A percentile compares a stretch with the other conserved stretches of the same genome.
Evolutionary conservation across 345 rosid species (phyloP).

Genomic region (Eucalyptus virginea): DNA sequence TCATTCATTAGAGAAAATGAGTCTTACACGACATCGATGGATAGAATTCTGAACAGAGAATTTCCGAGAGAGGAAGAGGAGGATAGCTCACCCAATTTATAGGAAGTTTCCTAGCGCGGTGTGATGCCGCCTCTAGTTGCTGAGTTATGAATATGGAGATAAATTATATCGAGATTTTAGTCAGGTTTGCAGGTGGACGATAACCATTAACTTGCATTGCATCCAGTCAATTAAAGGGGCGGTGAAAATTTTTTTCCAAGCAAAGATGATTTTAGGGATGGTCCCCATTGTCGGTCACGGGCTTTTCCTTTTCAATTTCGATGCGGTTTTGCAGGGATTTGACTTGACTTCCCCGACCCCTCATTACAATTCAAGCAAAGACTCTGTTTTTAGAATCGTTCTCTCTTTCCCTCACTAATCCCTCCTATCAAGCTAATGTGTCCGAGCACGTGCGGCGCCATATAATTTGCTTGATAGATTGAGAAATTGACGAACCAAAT

Average conservation of each 20-base stretch:
- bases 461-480: background rate
- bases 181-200: background rate
- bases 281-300: background rate
- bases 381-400: background rate
- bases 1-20: too few species aligned
- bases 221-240: background rate
- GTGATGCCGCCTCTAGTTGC: background rate
- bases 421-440: background rate
- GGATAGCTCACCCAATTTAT: too few species aligned
- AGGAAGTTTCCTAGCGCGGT: too few species aligned
- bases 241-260: background rate
- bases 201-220: background rate
- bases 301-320: background rate
- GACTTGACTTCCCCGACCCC: background rate
- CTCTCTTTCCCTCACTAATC: background rate
- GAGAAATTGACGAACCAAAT: background rate
- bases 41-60: too few species aligned
- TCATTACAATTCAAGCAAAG: background rate
- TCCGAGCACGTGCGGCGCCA: background rate
- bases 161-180: background rate
- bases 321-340: background rate
- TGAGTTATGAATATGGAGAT: background rate
- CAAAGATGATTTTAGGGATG: background rate
- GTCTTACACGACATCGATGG: too few species aligned
- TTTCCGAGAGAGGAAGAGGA: too few species aligned